Evolutionary conservation across 163 green algal genomes (phyloP), one percentile per base, ranked within the genome.

Genomic region (Picocystis sp.): DNA sequence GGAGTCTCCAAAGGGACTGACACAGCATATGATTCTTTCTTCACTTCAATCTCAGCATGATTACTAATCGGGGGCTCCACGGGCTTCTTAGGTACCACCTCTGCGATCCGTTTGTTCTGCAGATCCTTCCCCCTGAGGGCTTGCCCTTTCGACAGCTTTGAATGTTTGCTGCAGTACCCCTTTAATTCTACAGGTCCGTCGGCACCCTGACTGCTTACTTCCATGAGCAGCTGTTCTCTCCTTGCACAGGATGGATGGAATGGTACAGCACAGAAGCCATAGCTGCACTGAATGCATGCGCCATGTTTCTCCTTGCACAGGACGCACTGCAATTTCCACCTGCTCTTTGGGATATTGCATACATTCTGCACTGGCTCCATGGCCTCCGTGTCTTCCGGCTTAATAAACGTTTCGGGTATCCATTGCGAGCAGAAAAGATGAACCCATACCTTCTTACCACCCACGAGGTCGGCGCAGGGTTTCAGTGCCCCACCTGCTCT

Each of bases 201-300:
- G 5, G 8, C 29, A 38, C 29, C 29, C 29, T 38, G 29, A 8
- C 29, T 38, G 8, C 29, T 34, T 11, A 54, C 47, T 45, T 62
- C 45, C 44, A 67, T 57, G 1, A 24, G 25, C 22, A 53, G 33
- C n/a, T 55, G 47, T 9, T 25, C 17, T 12, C 21, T 23, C 15
- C 56, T 45, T 17, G 60, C 60, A 24, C 60, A 67, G 41, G 52
- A 53, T 14, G 60, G 54, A 50, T 67, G 60, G 17, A 60, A 58
- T 5, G 60, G 22, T 21, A 52, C 47, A 24, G 51, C 34, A 46
- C 60, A 67, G 3, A 45, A 12, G 11, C 47, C 47, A 50, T 59
- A 52, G 15, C 12, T 22, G 46, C 60, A 67, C 60, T 67, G 60
- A 33, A 67, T 54, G 44, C 52, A 62, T 22, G 59, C 53, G 22